A percentile compares a stretch with the other conserved stretches of the same genome.
Evolutionary conservation across 1,284 basidiomycete species (phyloP).

Genomic region (Exobasidium cylindrosporum): DNA sequence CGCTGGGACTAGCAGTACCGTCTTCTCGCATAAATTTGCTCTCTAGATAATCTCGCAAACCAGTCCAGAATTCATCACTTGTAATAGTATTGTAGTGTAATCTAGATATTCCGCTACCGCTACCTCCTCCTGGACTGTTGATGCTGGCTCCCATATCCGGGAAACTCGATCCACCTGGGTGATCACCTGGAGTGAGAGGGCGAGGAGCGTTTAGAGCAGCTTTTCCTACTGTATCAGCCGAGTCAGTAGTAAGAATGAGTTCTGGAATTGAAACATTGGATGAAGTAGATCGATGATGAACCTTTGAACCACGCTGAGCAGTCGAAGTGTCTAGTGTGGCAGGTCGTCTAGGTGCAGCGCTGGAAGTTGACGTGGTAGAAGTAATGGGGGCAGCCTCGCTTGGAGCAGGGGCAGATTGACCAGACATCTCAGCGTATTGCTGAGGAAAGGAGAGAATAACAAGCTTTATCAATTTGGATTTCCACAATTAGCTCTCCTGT

Average conservation of each 20-base stretch:
- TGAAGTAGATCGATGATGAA: conserved; percentile 41
- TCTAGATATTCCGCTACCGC: conserved; percentile 39
- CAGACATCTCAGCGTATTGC: conserved; percentile 18
- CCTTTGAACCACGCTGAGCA: conserved; percentile 2
- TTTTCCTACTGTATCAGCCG: conserved; percentile 16
- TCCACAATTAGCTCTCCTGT: not conserved
- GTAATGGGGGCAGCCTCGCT: conserved; percentile 15
- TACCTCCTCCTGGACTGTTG: conserved; percentile 20
- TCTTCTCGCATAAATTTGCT: conserved; percentile 32
- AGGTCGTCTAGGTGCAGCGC: not conserved
- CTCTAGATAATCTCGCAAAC: conserved; percentile 36
- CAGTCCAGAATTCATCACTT: conserved; percentile 48
- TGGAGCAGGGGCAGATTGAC: not conserved
- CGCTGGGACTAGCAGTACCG: conserved; percentile 27
- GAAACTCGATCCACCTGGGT: conserved; percentile 8
- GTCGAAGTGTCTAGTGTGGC: conserved; percentile 10
- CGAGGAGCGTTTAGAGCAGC: conserved; percentile 20
- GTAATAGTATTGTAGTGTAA: conserved; percentile 42
- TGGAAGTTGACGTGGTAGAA: conserved; percentile 8
- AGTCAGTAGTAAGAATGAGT: conserved; percentile 49
- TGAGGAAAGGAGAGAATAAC: conserved; percentile 1
- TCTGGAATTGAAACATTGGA: conserved; percentile 45
- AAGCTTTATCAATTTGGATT: not conserved
- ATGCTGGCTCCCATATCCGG: conserved; percentile 22
- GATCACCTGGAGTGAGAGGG: conserved; percentile 22